Conservation (phyloP, 108 stramenopile species). For the Fragilariopsis cylindrus region DNA sequence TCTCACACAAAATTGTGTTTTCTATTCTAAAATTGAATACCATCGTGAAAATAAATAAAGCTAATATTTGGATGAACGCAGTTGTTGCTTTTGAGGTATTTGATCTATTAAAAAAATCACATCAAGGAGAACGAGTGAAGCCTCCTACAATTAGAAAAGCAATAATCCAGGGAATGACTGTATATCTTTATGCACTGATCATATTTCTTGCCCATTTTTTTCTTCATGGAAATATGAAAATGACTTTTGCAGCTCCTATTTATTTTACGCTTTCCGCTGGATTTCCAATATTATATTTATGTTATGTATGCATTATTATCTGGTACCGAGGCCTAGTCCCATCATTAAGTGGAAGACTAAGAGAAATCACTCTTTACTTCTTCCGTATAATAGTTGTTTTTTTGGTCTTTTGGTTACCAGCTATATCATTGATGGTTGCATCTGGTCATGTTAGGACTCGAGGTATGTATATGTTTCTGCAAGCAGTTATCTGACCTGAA, state of each 20-base stretch:
- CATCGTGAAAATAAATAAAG: background rate
- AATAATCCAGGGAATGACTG: background rate
- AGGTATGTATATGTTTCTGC: too few species aligned
- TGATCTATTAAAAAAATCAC: background rate
- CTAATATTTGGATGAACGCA: slow-evolving; percentile 5
- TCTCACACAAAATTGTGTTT: too few species aligned
- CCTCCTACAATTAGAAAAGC: background rate
- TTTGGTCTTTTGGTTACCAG: background rate
- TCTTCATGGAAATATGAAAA: background rate
- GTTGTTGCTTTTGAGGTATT: background rate
- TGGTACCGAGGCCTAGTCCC: background rate
- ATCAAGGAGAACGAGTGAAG: background rate
- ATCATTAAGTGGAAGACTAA: background rate
- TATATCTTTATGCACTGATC: background rate
- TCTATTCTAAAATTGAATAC: too few species aligned
- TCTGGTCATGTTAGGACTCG: background rate
- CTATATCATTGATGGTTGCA: background rate
- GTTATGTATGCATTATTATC: background rate
- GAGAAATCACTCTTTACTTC: background rate
- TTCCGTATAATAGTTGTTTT: background rate
- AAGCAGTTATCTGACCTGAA: too few species aligned
- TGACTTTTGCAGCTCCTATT: background rate
- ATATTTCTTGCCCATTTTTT: background rate
- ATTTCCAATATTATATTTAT: background rate
- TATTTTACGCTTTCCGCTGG: background rate